phyloP scores from a whole-genome alignment of 2,329 filamentous ascomycete species.

The Botrytis sinoallii region DNA sequence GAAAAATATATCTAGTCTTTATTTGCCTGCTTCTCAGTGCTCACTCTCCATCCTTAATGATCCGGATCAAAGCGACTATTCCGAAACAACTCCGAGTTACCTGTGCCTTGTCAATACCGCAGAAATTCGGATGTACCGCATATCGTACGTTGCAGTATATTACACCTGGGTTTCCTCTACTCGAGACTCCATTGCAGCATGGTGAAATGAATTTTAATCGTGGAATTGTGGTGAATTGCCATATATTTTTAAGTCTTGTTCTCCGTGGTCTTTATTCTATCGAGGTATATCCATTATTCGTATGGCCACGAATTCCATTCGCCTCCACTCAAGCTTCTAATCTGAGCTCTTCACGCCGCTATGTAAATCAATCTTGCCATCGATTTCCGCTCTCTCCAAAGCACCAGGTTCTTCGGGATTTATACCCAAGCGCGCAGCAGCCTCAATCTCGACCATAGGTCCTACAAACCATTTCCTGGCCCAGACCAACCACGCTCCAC shows the following conservation, averaged over 20 bases:
- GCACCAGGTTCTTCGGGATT: conserved; percentile 39
- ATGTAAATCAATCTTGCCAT: conserved; percentile 8
- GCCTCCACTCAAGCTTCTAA: not conserved
- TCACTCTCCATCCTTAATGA: not conserved
- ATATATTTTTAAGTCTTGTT: not conserved
- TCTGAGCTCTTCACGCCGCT: not conserved
- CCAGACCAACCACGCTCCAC: conserved; percentile 50
- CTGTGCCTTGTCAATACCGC: not conserved
- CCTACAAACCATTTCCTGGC: conserved; percentile 55
- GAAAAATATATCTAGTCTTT: too few relatives aligned
- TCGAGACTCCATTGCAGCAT: not conserved
- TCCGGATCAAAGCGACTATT: not conserved
- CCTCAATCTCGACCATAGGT: conserved; percentile 51
- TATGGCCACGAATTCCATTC: not conserved
- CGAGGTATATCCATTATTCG: not conserved
- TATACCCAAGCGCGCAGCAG: conserved; percentile 48
- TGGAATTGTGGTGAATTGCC: not conserved
- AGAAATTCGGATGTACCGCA: not conserved
- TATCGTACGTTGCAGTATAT: not conserved
- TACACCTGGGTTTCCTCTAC: not conserved
- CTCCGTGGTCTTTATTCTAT: not conserved
- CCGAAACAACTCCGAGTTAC: not conserved
- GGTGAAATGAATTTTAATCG: not conserved
- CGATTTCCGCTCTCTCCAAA: conserved; percentile 30
- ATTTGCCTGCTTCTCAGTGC: too few relatives aligned